Conservation (phyloP, 2,329 filamentous ascomycete species). For the Penicillium sp. region DNA sequence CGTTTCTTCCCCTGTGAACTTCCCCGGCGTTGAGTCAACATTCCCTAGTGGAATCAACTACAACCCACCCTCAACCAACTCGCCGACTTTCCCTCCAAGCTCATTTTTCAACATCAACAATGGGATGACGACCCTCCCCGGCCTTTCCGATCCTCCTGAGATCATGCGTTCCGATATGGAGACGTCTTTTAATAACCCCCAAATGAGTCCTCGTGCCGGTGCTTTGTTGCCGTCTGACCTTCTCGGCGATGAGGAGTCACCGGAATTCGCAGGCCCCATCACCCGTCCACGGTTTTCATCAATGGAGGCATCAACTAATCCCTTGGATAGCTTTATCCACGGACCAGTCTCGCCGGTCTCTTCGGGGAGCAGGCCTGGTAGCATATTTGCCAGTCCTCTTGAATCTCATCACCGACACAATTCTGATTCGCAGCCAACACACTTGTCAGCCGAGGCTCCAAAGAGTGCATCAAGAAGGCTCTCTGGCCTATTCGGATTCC, state of each 20-base stretch:
- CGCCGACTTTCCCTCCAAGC: conserved; percentile 52
- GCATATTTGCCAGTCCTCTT: conserved; percentile 48
- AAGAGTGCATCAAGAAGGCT: conserved; percentile 54
- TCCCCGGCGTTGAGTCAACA: conserved; percentile 39
- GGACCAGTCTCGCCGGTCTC: conserved; percentile 47
- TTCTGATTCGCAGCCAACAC: conserved; percentile 33
- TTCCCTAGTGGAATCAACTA: conserved; percentile 46
- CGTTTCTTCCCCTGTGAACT: conserved; percentile 47
- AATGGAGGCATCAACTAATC: conserved; percentile 28
- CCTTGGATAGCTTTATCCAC: conserved; percentile 34
- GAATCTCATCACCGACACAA: conserved; percentile 43
- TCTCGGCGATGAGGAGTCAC: conserved; percentile 54
- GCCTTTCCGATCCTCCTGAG: conserved; percentile 40
- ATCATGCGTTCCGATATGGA: conserved; percentile 53
- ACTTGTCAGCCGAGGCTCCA: conserved; percentile 34
- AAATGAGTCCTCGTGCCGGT: conserved; percentile 64
- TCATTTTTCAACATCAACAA: conserved; percentile 63
- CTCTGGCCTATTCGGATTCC: conserved; percentile 56
- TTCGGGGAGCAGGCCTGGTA: conserved; percentile 43
- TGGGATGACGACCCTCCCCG: conserved; percentile 60
- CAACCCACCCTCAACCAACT: conserved; percentile 50
- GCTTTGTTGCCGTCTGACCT: conserved; percentile 61
- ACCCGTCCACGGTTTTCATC: conserved; percentile 30
- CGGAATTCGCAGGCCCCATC: conserved; percentile 33
- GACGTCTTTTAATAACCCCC: conserved; percentile 55